phyloP scores from a whole-genome alignment of 805 yeast species.

The Metschnikowia baotianmanensis region DNA sequence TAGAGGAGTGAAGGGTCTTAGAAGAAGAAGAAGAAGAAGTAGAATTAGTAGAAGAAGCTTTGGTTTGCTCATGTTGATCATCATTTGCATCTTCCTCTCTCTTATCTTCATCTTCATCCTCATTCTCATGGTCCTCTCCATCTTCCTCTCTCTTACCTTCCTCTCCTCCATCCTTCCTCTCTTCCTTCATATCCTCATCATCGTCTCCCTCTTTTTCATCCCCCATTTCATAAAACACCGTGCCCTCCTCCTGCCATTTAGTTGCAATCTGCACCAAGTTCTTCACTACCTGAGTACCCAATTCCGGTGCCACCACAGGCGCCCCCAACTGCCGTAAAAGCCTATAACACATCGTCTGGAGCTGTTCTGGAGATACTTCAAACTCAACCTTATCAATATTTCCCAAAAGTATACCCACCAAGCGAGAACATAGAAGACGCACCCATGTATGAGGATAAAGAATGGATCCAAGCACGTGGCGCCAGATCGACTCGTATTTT shows the following conservation, averaged over 20 bases:
- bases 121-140: background rate
- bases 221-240: slow-evolving; percentile 28
- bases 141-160: background rate
- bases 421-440: slow-evolving; percentile 61
- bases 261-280: slow-evolving; percentile 59
- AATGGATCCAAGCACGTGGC: slow-evolving; percentile 48
- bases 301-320: slow-evolving; percentile 60
- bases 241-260: slow-evolving; percentile 54
- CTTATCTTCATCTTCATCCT: background rate
- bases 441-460: slow-evolving; percentile 94
- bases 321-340: slow-evolving; percentile 79
- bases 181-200: slow-evolving; percentile 9
- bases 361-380: slow-evolving; percentile 37
- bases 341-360: slow-evolving; percentile 69
- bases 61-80: too few species aligned
- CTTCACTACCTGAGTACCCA: slow-evolving; percentile 64
- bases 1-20: background rate
- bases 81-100: too few species aligned
- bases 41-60: too few species aligned
- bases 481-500: slow-evolving; percentile 47
- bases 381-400: slow-evolving; percentile 38
- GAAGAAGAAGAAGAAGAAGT: too few species aligned
- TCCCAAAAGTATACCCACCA: slow-evolving; percentile 52
- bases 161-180: background rate
- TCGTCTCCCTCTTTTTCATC: too few species aligned